A percentile compares a stretch with the other conserved stretches of the same genome.
These are phyloP conservation scores for Panaeolus papilionaceus DNA, from an alignment of 768 basidiomycete species.

Conservation along the genomic window DNA sequence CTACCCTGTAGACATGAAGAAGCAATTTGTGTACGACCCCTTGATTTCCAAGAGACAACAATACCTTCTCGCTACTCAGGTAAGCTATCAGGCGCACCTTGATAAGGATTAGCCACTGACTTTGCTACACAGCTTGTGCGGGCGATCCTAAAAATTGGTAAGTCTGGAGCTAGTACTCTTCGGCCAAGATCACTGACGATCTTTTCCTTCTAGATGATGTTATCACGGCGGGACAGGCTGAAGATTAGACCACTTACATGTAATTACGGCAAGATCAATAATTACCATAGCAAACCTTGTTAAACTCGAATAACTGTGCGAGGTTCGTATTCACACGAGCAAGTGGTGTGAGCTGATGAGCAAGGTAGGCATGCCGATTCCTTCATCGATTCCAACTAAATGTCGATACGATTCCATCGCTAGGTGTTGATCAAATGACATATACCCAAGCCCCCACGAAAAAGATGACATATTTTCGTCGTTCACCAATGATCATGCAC, in stretches of 20 bases:
- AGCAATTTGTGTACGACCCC: conserved; percentile 96
- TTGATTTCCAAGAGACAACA: conserved; percentile 97
- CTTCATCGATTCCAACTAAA: background rate
- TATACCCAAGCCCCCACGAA: background rate
- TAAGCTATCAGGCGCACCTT: conserved; percentile 36
- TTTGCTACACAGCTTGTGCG: conserved; percentile 66
- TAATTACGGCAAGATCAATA: conserved; percentile 11
- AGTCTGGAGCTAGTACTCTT: conserved; percentile 30
- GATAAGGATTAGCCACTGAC: conserved; percentile 13
- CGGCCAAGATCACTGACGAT: conserved; percentile 14
- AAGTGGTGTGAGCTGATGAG: background rate
- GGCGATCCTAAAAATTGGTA: conserved; percentile 88
- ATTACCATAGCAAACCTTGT: conserved; percentile 5
- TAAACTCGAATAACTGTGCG: background rate
- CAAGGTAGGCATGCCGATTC: background rate
- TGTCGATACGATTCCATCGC: background rate
- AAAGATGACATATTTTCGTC: background rate
- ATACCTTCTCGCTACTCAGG: conserved; percentile 96
- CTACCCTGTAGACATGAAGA: conserved; percentile 85
- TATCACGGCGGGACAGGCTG: conserved; percentile 73
- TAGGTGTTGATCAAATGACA: background rate
- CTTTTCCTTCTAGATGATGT: conserved; percentile 67
- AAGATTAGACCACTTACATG: conserved; percentile 51
- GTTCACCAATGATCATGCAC: background rate
- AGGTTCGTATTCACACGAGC: background rate